phyloP scores from a whole-genome alignment of 2,329 filamentous ascomycete species.

The Tolypocladium sp. region DNA sequence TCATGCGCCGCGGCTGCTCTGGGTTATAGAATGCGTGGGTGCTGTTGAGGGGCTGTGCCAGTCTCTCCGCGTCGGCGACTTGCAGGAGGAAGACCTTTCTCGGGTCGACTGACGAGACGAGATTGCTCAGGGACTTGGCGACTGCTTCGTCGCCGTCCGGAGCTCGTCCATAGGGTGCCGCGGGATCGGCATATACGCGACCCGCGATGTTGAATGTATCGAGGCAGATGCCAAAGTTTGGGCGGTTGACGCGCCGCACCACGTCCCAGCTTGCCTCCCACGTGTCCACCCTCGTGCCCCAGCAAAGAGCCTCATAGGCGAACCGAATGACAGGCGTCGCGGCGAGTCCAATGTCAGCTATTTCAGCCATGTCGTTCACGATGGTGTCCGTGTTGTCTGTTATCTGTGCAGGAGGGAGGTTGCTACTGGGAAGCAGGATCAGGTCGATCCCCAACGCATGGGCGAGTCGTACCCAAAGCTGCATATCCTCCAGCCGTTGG shows the following conservation, averaged over 20 bases:
- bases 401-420: constrained; percentile 41
- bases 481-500: constrained; percentile 50
- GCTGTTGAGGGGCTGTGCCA: constrained; percentile 49
- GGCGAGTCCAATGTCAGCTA: constrained; percentile 57
- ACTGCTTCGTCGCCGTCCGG: constrained; percentile 46
- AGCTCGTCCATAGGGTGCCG: constrained; percentile 39
- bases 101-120: constrained; percentile 48
- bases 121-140: constrained; percentile 39
- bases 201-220: constrained; percentile 74
- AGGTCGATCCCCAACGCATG: constrained; percentile 57
- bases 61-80: constrained; percentile 62
- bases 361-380: constrained; percentile 50
- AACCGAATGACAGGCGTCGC: constrained; percentile 52
- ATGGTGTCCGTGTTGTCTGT: constrained; percentile 43
- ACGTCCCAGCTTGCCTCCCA: constrained; percentile 69
- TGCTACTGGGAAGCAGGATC: constrained; percentile 66
- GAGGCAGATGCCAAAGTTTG: constrained; percentile 68
- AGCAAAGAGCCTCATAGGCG: constrained; percentile 66
- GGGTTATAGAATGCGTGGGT: constrained; percentile 24
- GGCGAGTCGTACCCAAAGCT: constrained; percentile 61
- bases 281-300: constrained; percentile 59
- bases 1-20: constrained; percentile 50
- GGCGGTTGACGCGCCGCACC: constrained; percentile 52
- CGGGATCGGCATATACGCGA: constrained; percentile 61
- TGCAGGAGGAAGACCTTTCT: constrained; percentile 68